Evolutionary conservation across 306 rosid genomes (phyloP).

Genomic region (Dalbergia cochinchinensis): DNA sequence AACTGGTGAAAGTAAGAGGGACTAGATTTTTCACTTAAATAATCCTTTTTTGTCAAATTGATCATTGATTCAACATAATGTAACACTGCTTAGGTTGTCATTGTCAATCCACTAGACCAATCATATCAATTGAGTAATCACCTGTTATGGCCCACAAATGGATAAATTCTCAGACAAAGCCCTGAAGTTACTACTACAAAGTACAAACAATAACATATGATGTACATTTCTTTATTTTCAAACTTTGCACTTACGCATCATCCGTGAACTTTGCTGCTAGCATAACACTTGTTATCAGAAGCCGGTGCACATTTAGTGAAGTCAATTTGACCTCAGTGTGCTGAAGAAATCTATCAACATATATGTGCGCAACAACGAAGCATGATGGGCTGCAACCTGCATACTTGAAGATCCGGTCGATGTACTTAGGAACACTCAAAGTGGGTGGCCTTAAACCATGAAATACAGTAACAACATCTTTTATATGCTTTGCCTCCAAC

Average conservation of each 20-base stretch:
- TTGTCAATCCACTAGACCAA: background rate
- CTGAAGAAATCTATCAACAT: slow-evolving; percentile 78
- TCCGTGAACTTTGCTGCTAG: slow-evolving; percentile 93
- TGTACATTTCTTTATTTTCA: background rate
- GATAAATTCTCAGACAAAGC: slow-evolving; percentile 1
- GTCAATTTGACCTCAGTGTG: slow-evolving; percentile 67
- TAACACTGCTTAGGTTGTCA: slow-evolving; percentile 18
- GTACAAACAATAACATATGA: background rate
- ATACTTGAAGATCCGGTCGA: slow-evolving; percentile 92
- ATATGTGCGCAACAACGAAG: slow-evolving; percentile 81
- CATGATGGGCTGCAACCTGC: slow-evolving; percentile 96
- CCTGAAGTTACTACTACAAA: background rate
- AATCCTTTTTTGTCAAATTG: background rate
- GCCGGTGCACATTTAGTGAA: slow-evolving; percentile 90
- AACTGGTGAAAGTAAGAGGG: slow-evolving; percentile 12
- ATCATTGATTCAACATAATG: slow-evolving; percentile 23
- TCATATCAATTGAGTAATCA: background rate
- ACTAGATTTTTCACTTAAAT: background rate
- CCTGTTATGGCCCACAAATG: background rate
- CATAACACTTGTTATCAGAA: slow-evolving; percentile 90
- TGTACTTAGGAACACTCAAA: slow-evolving; percentile 74
- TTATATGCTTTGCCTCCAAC: slow-evolving; percentile 56
- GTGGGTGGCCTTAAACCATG: slow-evolving; percentile 88
- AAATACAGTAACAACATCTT: slow-evolving; percentile 72
- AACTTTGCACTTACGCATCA: slow-evolving; percentile 76